Conservation (phyloP, 768 basidiomycete species). For the Russula brevipes region DNA sequence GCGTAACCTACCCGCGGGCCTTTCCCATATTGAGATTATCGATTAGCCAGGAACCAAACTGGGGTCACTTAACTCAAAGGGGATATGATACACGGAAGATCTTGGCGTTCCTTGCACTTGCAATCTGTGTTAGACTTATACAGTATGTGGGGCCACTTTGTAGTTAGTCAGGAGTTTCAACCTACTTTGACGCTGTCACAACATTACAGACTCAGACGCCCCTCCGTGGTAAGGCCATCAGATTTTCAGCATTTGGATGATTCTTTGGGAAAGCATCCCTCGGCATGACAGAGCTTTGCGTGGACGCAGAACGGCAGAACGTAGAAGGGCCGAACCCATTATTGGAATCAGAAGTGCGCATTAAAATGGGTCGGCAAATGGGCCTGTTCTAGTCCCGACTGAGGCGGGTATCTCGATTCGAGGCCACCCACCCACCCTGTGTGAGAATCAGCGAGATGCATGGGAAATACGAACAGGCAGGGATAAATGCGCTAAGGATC, state of each 20-base stretch:
- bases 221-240: background rate
- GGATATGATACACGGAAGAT: background rate
- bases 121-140: too few species aligned
- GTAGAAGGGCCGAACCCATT: background rate
- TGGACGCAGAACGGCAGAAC: too few species aligned
- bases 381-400: too few species aligned
- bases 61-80: background rate
- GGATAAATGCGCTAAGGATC: background rate
- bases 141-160: background rate
- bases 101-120: background rate
- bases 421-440: background rate
- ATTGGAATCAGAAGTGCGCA: background rate
- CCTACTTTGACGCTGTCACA: background rate
- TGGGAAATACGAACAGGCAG: background rate
- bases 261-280: background rate
- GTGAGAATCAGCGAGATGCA: background rate
- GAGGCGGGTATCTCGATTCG: background rate
- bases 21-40: background rate
- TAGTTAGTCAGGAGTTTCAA: slow-evolving; percentile 8
- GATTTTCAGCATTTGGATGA: background rate
- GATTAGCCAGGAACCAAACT: background rate
- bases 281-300: too few species aligned
- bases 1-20: too few species aligned
- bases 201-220: background rate
- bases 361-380: background rate